Base-by-base conservation (phyloP, 345 rosid species). In the Camelina sativa region DNA sequence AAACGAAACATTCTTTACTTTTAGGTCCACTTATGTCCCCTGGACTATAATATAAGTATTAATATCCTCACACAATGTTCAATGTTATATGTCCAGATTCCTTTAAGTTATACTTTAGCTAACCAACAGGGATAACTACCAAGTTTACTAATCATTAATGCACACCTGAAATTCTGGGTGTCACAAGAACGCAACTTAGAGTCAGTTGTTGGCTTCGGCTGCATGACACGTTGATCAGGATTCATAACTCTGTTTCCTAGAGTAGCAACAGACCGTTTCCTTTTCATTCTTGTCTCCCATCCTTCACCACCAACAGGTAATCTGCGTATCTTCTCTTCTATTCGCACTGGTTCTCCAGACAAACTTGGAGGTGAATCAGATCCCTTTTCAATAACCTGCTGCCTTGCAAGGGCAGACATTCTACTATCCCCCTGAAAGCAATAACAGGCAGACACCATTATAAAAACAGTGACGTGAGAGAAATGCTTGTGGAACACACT, bases 261-360 rank as follows among this genome's bases (percentile, higher is more conserved):
- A 69, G 89, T 77, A 56, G 91, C 93, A 82, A 90, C 90, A 81
- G 99, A 95, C 56, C 96, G 90, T 80, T 87, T 95, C 79, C 89
- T 86, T 82, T 90, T 95, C 85, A 86, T 87, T 84, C 85, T 95
- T 72, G 84, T 87, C 58, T 92, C 99, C 97, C 99, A 92, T 79
- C 88, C 93, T 76, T 95, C 99, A 71, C 96, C 91, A 70, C 88
- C 91, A 74, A 87, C 84, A 48, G 97, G 91, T 76, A 92, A 76
- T 80, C 84, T 87, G 63, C 87, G 91, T 23, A 89, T 89, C 86
- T 89, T 95, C 76, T 88, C 99, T 72, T 89, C 98, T 57, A 74
- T 72, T 63, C 84, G 81, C 78, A 69, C 78, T 54, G 87, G 32
- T 54, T 77, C 83, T 20, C 83, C 96, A 81, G 79, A 80, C 73